phyloP scores from a whole-genome alignment of 2,329 filamentous ascomycete genomes.

The Paraphaeosphaeria sporulosa region DNA sequence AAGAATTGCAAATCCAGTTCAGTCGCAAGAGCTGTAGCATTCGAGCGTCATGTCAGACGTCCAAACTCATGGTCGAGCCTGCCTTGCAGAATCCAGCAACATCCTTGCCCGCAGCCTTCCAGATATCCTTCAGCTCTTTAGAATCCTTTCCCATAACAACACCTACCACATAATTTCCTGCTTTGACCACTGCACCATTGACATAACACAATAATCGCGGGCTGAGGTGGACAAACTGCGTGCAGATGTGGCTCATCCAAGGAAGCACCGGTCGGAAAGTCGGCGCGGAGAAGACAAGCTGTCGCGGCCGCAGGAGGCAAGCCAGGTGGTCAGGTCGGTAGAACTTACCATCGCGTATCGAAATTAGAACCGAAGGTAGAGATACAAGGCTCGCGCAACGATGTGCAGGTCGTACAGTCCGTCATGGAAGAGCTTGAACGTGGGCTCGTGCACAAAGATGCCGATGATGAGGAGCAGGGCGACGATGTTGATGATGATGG shows the following conservation, averaged over 20 bases:
- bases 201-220: background rate
- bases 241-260: background rate
- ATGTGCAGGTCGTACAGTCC: background rate
- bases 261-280: background rate
- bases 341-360: background rate
- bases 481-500: background rate
- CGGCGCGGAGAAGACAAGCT: background rate
- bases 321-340: background rate
- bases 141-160: background rate
- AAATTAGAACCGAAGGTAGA: background rate
- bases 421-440: background rate
- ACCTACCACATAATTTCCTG: constrained; percentile 1
- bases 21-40: background rate
- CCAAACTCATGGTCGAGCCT: background rate
- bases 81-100: constrained; percentile 3
- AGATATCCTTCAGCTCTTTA: background rate
- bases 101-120: background rate
- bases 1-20: background rate
- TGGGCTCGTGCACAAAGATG: constrained; percentile 2
- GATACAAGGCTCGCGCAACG: background rate
- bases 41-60: background rate
- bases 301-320: background rate
- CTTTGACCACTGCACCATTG: background rate
- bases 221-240: background rate
- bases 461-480: background rate